Evolutionary conservation across 2,329 filamentous ascomycete genomes (phyloP), one percentile per base, ranked within the genome.

Genomic region (Colletotrichum somersetense): DNA sequence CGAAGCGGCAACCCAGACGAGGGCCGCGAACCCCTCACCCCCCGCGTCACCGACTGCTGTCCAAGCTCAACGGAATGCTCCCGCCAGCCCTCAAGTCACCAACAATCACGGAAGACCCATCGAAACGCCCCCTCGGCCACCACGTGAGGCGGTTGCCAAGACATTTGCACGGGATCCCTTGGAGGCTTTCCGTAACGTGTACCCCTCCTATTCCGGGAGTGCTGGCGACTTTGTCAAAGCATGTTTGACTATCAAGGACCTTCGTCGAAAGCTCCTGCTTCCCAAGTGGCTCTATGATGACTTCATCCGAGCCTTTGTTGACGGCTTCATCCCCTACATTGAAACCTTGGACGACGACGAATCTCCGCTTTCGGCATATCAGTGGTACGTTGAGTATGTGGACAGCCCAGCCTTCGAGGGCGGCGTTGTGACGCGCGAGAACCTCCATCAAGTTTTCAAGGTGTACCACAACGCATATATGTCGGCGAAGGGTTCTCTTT

Each of bases 221-320:
- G 75, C 81, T 5, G 75, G 74, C 5, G 76, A 82, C 12, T 89
- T 89, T 65, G 75, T 88, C 33, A 80, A 79, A 30, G 85, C 84
- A 0, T 84, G 86, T 62, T 76, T 85, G 0, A 85, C 80, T 73
- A 75, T 89, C 10, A 78, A 83, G 23, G 81, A 80, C 63, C 77
- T 86, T 1, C 78, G 79, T 53, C 75, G 78, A 33, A 74, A 78
- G 16, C 77, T 78, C 11, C 63, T 74, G 5, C 75, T 88, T 23
- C 80, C 82, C 16, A 81, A 82, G 33, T 86, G 79, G 65, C 75
- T 88, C 0, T 89, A 84, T 71, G 88, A 89, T 74, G 88, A 89
- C 66, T 87, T 89, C 64, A 83, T 89, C 40, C 79, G 83, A 10
- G 76, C 78, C 2, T 88, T 85, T 62, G 79, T 82, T 1, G 77